Percentiles rank a stretch among this genome's conserved stretches.
These are phyloP conservation scores for Boletus subparvulus DNA, from an alignment of 768 basidiomycete genomes.

Conservation along the genomic window DNA sequence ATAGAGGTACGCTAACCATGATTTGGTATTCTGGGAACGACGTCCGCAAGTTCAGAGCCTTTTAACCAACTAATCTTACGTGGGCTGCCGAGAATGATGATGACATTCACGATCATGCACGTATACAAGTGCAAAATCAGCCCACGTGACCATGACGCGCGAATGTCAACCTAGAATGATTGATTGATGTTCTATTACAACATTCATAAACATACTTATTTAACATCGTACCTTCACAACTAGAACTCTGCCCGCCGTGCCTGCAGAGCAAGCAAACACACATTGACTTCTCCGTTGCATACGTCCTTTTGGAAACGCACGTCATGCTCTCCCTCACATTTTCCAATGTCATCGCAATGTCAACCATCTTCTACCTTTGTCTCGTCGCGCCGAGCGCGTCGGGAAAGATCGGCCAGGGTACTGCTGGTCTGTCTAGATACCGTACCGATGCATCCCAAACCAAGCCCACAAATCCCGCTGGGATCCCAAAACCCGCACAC, in stretches of 20 bases:
- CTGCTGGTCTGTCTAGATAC: slow-evolving; percentile 8
- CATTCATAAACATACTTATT: not conserved
- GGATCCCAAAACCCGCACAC: not conserved
- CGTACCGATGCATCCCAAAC: not conserved
- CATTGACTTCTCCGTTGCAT: not conserved
- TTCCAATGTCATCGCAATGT: slow-evolving; percentile 12
- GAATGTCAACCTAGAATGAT: not conserved
- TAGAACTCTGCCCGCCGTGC: not conserved
- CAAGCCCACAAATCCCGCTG: not conserved
- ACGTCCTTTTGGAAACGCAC: not conserved
- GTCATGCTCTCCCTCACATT: slow-evolving; percentile 10
- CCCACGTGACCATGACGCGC: slow-evolving; percentile 22
- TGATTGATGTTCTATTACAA: too few species aligned
- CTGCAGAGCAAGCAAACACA: slow-evolving; percentile 17
- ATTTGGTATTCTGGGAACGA: too few species aligned
- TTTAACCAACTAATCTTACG: too few species aligned
- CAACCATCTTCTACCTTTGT: slow-evolving; percentile 14
- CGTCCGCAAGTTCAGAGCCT: too few species aligned
- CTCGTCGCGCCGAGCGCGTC: slow-evolving; percentile 2
- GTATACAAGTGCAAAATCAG: slow-evolving; percentile 21
- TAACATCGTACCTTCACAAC: not conserved
- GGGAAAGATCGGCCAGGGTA: not conserved
- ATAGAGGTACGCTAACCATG: too few species aligned
- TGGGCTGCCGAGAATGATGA: too few species aligned
- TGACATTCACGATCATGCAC: too few species aligned